Evolutionary conservation across 164 flowering plant genomes (phyloP), one percentile per base, ranked within the genome.

Genomic region (Euptelea pleiosperma): DNA sequence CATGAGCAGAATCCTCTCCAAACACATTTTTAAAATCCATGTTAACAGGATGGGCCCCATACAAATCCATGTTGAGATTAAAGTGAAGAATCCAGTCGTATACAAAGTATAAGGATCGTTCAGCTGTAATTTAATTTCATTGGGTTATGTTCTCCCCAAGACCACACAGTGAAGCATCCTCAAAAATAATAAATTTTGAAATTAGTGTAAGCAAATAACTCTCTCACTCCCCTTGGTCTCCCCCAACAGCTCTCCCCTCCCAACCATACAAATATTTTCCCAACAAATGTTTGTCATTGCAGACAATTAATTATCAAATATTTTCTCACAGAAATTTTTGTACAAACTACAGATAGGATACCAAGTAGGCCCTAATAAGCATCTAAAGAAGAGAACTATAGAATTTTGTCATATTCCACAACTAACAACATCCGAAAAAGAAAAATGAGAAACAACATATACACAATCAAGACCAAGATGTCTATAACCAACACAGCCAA

Each of bases 1-100:
- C 88, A 73, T 93, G 99, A 0, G 91, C 86, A 35, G 19, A 60
- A 0, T 83, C 78, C 58, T 73, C 33, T 9, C 92, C 92, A 6
- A 62, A 76, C 33, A 60, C 82, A 61, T 86, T 85, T 71, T 97
- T 76, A 21, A 93, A 79, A 64, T 93, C 99, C 97, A 93, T 88
- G 66, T 93, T 90, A 68, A 90, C 83, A 19, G 99, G 99, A 46
- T 90, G 99, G 0, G 92, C 83, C 59, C 99, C 96, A 50, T 93
- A 93, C 22, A 93, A 58, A 64, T 93, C 97, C 1, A 77, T 66
- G 52, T 93, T 90, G 0, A 88, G 78, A 69, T 90, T 88, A 60
- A 93, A 14, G 96, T 96, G 8, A 97, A 82, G 0, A 73, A 54
- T 59, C 90, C 99, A 2, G 82, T 80, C 0, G 99, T 93, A 64